Evolutionary conservation across 768 basidiomycete species (phyloP).

Genomic region (Kondoa subrosea): DNA sequence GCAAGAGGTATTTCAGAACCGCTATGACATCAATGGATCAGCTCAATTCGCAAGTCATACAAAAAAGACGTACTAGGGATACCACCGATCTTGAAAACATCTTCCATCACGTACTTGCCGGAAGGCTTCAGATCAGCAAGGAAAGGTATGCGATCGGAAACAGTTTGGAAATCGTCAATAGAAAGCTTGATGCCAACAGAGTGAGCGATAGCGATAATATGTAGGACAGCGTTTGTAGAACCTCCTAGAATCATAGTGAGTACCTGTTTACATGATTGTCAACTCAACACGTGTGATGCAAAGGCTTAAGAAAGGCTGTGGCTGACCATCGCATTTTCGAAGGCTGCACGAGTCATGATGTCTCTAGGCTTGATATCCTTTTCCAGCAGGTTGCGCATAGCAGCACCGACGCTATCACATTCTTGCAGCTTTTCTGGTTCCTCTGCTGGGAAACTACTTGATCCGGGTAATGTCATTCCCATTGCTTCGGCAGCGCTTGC

Average conservation of each 20-base stretch:
- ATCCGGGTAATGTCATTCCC: slow-evolving; percentile 91
- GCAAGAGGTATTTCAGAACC: slow-evolving; percentile 56
- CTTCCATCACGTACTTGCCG: slow-evolving; percentile 97
- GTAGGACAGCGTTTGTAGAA: slow-evolving; percentile 92
- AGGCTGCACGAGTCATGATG: slow-evolving; percentile 91
- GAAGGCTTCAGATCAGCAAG: slow-evolving; percentile 91
- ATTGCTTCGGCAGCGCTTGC: slow-evolving; percentile 84
- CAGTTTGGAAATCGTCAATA: slow-evolving; percentile 81
- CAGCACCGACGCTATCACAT: slow-evolving; percentile 58
- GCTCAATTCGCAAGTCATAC: neutral
- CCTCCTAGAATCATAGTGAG: slow-evolving; percentile 94
- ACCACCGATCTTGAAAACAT: slow-evolving; percentile 86
- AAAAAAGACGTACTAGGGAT: slow-evolving; percentile 57
- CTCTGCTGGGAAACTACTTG: slow-evolving; percentile 91
- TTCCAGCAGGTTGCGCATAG: slow-evolving; percentile 73
- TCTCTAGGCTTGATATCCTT: slow-evolving; percentile 83
- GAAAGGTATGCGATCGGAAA: slow-evolving; percentile 85
- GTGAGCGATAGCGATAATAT: slow-evolving; percentile 91
- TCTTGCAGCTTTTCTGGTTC: slow-evolving; percentile 74
- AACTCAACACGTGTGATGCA: too few species aligned
- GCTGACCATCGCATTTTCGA: slow-evolving; percentile 92
- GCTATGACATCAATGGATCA: slow-evolving; percentile 31
- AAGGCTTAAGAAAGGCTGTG: too few species aligned
- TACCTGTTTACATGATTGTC: slow-evolving; percentile 41
- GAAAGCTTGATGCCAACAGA: slow-evolving; percentile 76